Base-by-base conservation (phyloP, 2,329 filamentous ascomycete species). In the Cladorrhinum sp. region DNA sequence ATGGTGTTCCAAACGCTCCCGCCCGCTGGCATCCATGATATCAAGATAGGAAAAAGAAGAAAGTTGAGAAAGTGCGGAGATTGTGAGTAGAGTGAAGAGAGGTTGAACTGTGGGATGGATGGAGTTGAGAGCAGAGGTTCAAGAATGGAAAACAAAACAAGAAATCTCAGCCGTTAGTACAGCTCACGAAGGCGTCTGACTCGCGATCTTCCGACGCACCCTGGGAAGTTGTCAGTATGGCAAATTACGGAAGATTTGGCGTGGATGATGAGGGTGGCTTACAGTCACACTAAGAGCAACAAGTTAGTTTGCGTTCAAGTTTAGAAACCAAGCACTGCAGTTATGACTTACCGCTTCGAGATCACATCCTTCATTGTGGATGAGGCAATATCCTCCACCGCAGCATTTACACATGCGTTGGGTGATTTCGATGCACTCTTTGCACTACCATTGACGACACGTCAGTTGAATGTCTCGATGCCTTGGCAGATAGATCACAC, bases 321-420 rank as follows among this genome's bases (percentile, higher is more conserved):
- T 20, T 54, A 1, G 23, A 42, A 30, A 30, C 18, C 33, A 9
- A 8, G n/a, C n/a, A n/a, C n/a, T n/a, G n/a, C 5, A 1, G 18
- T 28, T 1, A 12, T 20, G 24, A 67, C 67, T 21, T 66, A 68
- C 67, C 55, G 63, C 60, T 53, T 62, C 56, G 55, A 62, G 20
- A 30, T 88, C 90, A 46, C 89, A 94, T 16, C 91, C 90, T 66
- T 92, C 90, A 67, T 96, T 92, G 72, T 96, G 91, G 59, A 88
- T 82, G 62, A 89, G 82, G 73, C 93, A 97, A 73, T 96, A 96
- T 57, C 90, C 90, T 58, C 89, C 89, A 48, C 82, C 82, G 74
- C 93, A 96, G 61, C 82, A 82, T 63, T 79, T 82, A 73, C 93
- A 97, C 33, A 79, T 82, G 51, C 86, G 83, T 70, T 94, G 90